These are phyloP conservation scores for Pseudonitzschia multiseries DNA, from an alignment of 108 stramenopile genomes.

Conservation along the genomic window DNA sequence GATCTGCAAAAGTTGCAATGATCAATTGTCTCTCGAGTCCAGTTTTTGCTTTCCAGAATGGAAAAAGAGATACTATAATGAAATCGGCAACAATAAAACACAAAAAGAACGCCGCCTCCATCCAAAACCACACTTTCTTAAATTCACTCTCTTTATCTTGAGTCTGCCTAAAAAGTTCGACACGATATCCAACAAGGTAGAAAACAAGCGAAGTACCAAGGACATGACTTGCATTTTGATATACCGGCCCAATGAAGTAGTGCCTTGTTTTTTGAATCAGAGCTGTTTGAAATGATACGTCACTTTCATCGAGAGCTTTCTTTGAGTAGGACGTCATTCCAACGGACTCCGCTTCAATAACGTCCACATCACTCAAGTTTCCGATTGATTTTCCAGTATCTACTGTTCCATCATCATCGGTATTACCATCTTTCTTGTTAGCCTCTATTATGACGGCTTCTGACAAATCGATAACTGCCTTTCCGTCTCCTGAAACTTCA, in stretches of 20 bases:
- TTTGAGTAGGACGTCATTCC: neutral
- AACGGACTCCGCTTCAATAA: neutral
- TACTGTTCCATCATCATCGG: constrained; percentile 24
- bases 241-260: constrained; percentile 36
- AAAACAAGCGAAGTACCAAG: constrained; percentile 59
- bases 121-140: constrained; percentile 46
- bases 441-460: constrained; percentile 7
- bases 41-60: constrained; percentile 2
- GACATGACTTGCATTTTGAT: constrained; percentile 40
- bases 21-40: neutral
- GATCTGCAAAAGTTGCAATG: constrained; percentile 46
- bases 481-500: neutral
- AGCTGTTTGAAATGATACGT: neutral
- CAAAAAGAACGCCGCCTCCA: constrained; percentile 44
- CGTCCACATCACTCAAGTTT: constrained; percentile 33
- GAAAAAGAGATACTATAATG: constrained; percentile 31
- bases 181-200: constrained; percentile 49
- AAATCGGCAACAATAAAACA: constrained; percentile 36
- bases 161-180: constrained; percentile 34
- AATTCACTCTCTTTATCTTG: neutral
- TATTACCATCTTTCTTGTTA: neutral
- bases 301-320: neutral
- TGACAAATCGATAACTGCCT: constrained; percentile 6
- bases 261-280: constrained; percentile 9
- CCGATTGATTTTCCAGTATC: constrained; percentile 38